Conservation (phyloP, 2,329 filamentous ascomycete genomes). For the Cordyceps cicadae region DNA sequence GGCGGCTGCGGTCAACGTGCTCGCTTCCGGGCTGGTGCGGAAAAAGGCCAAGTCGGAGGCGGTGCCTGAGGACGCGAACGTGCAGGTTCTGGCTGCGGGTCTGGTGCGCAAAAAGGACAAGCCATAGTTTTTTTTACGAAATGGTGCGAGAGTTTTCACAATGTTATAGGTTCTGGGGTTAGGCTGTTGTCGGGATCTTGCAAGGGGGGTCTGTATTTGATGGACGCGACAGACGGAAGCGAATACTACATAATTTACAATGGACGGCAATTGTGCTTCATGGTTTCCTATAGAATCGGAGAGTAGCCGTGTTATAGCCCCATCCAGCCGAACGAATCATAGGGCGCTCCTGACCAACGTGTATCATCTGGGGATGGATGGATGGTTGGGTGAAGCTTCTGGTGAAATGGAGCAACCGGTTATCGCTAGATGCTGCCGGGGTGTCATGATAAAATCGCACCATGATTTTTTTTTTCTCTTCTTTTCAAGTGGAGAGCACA, state of each 20-base stretch:
- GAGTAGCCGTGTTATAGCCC: background rate
- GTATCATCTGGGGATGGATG: background rate
- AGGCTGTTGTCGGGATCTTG: background rate
- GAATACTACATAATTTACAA: background rate
- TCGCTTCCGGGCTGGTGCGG: conserved; percentile 39
- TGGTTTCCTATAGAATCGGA: background rate
- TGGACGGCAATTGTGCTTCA: background rate
- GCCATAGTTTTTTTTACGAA: background rate
- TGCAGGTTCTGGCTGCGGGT: background rate
- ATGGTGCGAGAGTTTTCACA: too few relatives aligned
- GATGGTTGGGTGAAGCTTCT: background rate
- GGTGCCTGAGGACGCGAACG: background rate
- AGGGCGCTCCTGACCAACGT: background rate
- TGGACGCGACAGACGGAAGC: background rate
- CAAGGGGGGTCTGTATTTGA: background rate
- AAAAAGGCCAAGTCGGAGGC: conserved; percentile 43
- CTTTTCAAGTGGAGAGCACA: too few relatives aligned
- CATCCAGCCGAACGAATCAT: background rate
- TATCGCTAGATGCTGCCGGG: background rate
- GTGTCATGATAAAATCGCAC: too few relatives aligned
- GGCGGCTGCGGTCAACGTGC: conserved; percentile 32
- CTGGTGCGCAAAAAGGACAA: conserved; percentile 6
- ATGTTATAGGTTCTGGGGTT: too few relatives aligned
- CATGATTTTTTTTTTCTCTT: too few relatives aligned
- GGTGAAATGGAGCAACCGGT: background rate